Conservation (phyloP, 208 protist genomes). For the Crithidia mellificae region DNA sequence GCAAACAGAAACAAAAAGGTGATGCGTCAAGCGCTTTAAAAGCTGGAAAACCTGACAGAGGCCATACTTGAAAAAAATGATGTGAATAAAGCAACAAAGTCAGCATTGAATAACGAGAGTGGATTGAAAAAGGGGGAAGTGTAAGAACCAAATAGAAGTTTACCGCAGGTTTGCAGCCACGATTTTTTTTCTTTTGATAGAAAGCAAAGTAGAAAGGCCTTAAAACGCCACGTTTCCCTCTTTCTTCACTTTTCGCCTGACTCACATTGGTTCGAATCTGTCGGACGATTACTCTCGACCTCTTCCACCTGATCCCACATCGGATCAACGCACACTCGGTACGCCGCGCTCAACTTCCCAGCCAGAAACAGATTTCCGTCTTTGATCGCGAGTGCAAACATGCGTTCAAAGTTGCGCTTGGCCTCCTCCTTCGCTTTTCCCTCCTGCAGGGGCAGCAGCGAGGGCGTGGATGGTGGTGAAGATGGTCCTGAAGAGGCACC, state of each 20-base stretch:
- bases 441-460: conserved; percentile 32
- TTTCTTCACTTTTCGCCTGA: neutral
- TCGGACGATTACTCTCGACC: conserved; percentile 3
- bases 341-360: conserved; percentile 81
- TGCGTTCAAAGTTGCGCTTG: conserved; percentile 58
- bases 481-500: neutral
- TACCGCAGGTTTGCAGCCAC: too few species aligned
- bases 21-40: too few species aligned
- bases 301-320: conserved; percentile 51
- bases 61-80: too few species aligned
- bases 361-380: conserved; percentile 70
- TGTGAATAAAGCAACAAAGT: too few species aligned
- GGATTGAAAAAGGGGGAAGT: too few species aligned
- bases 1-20: too few species aligned
- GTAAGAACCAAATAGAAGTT: too few species aligned
- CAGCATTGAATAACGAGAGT: too few species aligned
- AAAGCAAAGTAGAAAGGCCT: too few species aligned
- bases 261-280: neutral
- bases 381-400: conserved; percentile 61
- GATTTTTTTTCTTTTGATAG: neutral
- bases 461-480: neutral
- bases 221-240: neutral
- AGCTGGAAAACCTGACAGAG: too few species aligned
- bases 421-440: conserved; percentile 44
- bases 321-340: conserved; percentile 72